A percentile compares a stretch with the other conserved stretches of the same genome.
These are phyloP conservation scores for Penicillium oxalicum DNA, from an alignment of 2,329 filamentous ascomycete species.

Conservation along the genomic window DNA sequence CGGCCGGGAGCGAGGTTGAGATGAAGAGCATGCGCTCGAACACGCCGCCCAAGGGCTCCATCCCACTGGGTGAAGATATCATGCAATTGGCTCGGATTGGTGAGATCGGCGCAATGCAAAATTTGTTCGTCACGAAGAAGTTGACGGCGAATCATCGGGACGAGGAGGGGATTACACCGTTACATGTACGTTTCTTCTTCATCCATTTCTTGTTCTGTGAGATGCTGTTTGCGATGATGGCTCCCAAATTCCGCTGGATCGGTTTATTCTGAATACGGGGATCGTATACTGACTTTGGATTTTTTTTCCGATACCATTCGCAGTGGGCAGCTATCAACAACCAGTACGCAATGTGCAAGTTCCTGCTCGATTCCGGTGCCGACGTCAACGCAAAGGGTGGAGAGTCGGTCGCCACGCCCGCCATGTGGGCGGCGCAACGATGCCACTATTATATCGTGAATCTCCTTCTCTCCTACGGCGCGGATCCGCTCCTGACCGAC, in stretches of 20 bases:
- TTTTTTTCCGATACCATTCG: slow-evolving; percentile 5
- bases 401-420: slow-evolving; percentile 85
- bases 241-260: no score
- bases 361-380: slow-evolving; percentile 77
- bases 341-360: slow-evolving; percentile 94
- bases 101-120: slow-evolving; percentile 80
- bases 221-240: neutral
- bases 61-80: slow-evolving; percentile 64
- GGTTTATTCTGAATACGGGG: no score
- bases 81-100: slow-evolving; percentile 93
- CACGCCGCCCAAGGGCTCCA: slow-evolving; percentile 27
- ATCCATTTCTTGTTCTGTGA: neutral
- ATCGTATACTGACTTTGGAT: neutral
- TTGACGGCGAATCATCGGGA: slow-evolving; percentile 79
- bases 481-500: slow-evolving; percentile 86
- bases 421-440: slow-evolving; percentile 94
- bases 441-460: slow-evolving; percentile 97
- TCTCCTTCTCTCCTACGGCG: slow-evolving; percentile 82
- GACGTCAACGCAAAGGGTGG: slow-evolving; percentile 94
- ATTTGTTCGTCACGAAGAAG: slow-evolving; percentile 76
- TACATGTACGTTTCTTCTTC: slow-evolving; percentile 63
- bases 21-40: slow-evolving; percentile 33
- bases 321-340: slow-evolving; percentile 99
- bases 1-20: slow-evolving; percentile 35
- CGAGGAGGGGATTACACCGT: slow-evolving; percentile 86